Percentiles rank a stretch among this genome's conserved stretches.
Evolutionary conservation across 306 rosid genomes (phyloP).

Genomic region (Senna tora): DNA sequence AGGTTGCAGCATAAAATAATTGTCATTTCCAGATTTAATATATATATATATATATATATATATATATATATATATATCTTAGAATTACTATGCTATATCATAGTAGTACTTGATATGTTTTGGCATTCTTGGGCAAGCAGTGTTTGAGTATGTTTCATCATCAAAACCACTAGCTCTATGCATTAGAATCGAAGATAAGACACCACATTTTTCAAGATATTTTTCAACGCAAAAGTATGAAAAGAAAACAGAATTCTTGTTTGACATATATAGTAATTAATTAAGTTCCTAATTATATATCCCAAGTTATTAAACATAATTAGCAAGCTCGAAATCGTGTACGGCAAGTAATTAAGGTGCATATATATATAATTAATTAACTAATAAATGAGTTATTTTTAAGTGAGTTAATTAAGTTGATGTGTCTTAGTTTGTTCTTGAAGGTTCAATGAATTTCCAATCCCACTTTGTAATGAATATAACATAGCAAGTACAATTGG

Average conservation of each 20-base stretch:
- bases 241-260: not conserved
- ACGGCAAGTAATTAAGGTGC: conserved; percentile 33
- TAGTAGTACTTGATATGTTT: conserved; percentile 1
- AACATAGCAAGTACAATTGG: conserved; percentile 7
- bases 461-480: conserved; percentile 36
- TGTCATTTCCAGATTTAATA: not conserved
- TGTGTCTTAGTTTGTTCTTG: conserved; percentile 21
- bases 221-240: not conserved
- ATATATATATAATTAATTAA: too few species aligned
- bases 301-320: not conserved
- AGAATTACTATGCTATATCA: not conserved
- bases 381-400: conserved; percentile 6
- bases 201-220: not conserved
- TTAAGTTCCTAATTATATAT: too few species aligned
- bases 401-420: conserved; percentile 9
- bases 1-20: conserved; percentile 25
- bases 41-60: too few species aligned
- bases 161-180: not conserved
- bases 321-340: conserved; percentile 5
- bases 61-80: not conserved
- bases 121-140: not conserved
- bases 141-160: conserved; percentile 1
- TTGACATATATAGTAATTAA: not conserved
- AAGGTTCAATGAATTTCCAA: conserved; percentile 41
- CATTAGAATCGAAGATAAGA: too few species aligned